Conservation (phyloP, 345 rosid genomes). For the Adansonia digitata region DNA sequence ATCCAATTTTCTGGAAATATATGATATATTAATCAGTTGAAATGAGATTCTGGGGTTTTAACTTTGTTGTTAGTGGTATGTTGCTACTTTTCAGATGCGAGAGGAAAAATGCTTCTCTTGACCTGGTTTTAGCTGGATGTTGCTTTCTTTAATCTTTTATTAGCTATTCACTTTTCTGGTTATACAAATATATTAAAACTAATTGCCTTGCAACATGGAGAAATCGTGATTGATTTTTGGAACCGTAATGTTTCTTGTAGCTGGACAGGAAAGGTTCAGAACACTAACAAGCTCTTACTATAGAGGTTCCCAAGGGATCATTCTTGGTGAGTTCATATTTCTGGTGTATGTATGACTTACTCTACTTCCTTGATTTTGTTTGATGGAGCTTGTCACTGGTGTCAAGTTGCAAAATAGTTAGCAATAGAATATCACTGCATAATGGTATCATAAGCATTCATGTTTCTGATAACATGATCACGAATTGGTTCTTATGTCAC, state of each 20-base stretch:
- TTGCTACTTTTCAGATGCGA: neutral
- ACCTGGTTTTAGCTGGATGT: neutral
- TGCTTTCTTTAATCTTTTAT: neutral
- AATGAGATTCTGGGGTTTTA: neutral
- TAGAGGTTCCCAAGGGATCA: conserved; percentile 89
- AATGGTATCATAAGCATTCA: neutral
- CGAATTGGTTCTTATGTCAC: neutral
- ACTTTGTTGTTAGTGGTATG: neutral
- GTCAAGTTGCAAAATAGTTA: neutral
- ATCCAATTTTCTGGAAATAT: neutral
- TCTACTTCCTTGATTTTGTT: conserved; percentile 7
- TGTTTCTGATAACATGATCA: neutral
- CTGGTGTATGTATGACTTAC: neutral
- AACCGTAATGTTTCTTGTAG: conserved; percentile 34
- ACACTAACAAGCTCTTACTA: conserved; percentile 89
- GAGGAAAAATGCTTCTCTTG: neutral
- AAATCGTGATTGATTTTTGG: neutral
- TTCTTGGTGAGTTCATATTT: conserved; percentile 59
- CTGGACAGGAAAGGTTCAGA: conserved; percentile 96
- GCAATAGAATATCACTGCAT: neutral
- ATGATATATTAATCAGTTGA: neutral
- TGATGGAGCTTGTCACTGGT: neutral
- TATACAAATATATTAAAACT: neutral
- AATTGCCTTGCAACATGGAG: neutral
- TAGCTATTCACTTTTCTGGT: neutral